These are phyloP conservation scores for Scolecobasidium constrictum DNA, from an alignment of 2,329 filamentous ascomycete genomes.

Conservation along the genomic window DNA sequence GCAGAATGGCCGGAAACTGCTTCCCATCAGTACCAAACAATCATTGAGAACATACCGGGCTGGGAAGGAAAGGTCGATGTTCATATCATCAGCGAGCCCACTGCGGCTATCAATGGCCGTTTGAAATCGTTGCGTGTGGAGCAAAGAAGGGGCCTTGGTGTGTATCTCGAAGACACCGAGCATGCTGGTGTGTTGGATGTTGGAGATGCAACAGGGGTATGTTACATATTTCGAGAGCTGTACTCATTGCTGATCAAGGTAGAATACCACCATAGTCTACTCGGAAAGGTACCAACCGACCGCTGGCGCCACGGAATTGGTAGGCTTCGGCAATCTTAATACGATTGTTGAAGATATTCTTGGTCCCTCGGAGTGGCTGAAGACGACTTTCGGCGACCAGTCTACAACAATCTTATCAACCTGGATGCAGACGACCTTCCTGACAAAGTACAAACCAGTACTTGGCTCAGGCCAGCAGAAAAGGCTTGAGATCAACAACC, in stretches of 20 bases:
- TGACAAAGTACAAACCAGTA: slow-evolving; percentile 2
- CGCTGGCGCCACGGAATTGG: not conserved
- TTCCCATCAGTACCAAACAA: slow-evolving; percentile 7
- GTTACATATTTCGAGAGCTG: not conserved
- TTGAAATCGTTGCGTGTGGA: slow-evolving; percentile 7
- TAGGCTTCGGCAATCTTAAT: slow-evolving; percentile 3
- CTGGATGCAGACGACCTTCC: slow-evolving; percentile 4
- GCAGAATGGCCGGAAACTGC: slow-evolving; percentile 3
- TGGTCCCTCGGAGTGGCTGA: slow-evolving; percentile 1
- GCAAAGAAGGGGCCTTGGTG: slow-evolving; percentile 4
- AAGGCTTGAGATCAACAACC: slow-evolving; percentile 5
- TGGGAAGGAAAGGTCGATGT: slow-evolving; percentile 6
- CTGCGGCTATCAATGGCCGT: slow-evolving; percentile 6
- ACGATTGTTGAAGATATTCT: slow-evolving; percentile 2
- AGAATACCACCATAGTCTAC: slow-evolving; percentile 2
- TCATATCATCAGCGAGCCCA: slow-evolving; percentile 6
- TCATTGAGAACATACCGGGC: slow-evolving; percentile 2
- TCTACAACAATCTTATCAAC: not conserved
- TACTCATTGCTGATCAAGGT: not conserved
- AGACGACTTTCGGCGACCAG: slow-evolving; percentile 4
- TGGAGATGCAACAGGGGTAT: slow-evolving; percentile 3
- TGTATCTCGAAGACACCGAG: slow-evolving; percentile 6
- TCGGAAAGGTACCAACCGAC: slow-evolving; percentile 2
- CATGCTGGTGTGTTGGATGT: slow-evolving; percentile 1
- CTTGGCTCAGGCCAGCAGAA: slow-evolving; percentile 3